phyloP scores from a whole-genome alignment of 345 rosid species.

The Garcia nutans region DNA sequence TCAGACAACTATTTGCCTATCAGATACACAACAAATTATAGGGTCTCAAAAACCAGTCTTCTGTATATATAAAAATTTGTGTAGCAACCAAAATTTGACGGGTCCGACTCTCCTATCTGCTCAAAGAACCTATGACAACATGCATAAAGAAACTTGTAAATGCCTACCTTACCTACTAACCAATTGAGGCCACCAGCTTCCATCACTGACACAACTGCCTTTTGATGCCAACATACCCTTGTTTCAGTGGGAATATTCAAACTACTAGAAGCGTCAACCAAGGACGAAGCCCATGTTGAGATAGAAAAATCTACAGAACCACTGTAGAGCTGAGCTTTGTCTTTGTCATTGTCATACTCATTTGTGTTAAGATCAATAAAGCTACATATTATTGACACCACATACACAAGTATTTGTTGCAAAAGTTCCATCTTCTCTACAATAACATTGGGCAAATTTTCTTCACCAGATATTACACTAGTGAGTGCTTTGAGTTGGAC shows the following conservation, averaged over 20 bases:
- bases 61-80: constrained; percentile 7
- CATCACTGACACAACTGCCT: constrained; percentile 69
- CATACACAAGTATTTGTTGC: constrained; percentile 51
- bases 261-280: constrained; percentile 31
- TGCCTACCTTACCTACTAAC: constrained; percentile 92
- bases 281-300: constrained; percentile 21
- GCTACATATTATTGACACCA: constrained; percentile 51
- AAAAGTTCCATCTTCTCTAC: constrained; percentile 45
- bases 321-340: constrained; percentile 30
- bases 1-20: neutral
- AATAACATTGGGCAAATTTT: constrained; percentile 37
- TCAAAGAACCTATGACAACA: constrained; percentile 8
- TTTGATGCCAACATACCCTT: constrained; percentile 55
- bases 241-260: constrained; percentile 35
- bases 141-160: constrained; percentile 31
- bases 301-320: constrained; percentile 26
- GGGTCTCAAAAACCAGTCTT: neutral
- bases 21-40: neutral
- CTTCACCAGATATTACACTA: constrained; percentile 50
- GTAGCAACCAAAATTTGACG: constrained; percentile 1
- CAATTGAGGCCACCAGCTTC: constrained; percentile 86
- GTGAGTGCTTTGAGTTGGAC: constrained; percentile 61
- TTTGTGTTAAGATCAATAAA: constrained; percentile 48
- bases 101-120: neutral
- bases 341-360: constrained; percentile 25